Conservation (phyloP, 1,284 basidiomycete genomes). For the Gomphus bonarii region DNA sequence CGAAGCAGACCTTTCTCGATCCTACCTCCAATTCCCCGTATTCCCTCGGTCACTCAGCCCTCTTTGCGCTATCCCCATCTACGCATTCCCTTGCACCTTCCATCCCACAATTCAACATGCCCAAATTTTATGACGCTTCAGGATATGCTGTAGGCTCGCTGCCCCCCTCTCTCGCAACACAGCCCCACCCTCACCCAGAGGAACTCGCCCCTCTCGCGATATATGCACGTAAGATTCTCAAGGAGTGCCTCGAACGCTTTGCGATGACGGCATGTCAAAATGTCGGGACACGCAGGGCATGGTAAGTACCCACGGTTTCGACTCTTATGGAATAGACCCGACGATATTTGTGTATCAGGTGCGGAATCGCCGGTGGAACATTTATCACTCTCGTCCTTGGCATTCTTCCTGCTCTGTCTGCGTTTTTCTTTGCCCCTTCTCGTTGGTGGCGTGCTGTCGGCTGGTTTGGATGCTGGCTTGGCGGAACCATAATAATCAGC, state of each 20-base stretch:
- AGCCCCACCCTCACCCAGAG: slow-evolving; percentile 51
- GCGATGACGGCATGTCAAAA: slow-evolving; percentile 61
- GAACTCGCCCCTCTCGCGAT: slow-evolving; percentile 48
- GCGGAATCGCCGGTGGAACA: slow-evolving; percentile 53
- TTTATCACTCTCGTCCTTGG: slow-evolving; percentile 31
- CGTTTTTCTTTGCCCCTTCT: slow-evolving; percentile 34
- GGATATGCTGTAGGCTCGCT: neutral
- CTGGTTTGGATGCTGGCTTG: slow-evolving; percentile 60
- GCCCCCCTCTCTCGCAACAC: slow-evolving; percentile 10
- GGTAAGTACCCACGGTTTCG: slow-evolving; percentile 17
- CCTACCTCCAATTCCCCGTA: slow-evolving; percentile 51
- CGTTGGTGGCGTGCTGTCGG: slow-evolving; percentile 52
- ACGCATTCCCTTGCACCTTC: slow-evolving; percentile 7
- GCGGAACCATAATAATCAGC: slow-evolving; percentile 49
- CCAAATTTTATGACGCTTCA: neutral
- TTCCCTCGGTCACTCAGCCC: slow-evolving; percentile 59
- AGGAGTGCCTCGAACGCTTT: slow-evolving; percentile 55
- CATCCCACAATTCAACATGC: slow-evolving; percentile 22
- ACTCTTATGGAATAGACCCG: neutral
- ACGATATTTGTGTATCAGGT: slow-evolving; percentile 20
- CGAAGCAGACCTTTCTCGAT: slow-evolving; percentile 55
- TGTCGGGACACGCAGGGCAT: slow-evolving; percentile 59
- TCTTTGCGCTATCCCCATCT: slow-evolving; percentile 39
- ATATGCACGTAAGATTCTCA: slow-evolving; percentile 48
- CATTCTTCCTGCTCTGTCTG: slow-evolving; percentile 38